phyloP scores from a whole-genome alignment of 164 flowering plant genomes.

The Brasenia schreberi region DNA sequence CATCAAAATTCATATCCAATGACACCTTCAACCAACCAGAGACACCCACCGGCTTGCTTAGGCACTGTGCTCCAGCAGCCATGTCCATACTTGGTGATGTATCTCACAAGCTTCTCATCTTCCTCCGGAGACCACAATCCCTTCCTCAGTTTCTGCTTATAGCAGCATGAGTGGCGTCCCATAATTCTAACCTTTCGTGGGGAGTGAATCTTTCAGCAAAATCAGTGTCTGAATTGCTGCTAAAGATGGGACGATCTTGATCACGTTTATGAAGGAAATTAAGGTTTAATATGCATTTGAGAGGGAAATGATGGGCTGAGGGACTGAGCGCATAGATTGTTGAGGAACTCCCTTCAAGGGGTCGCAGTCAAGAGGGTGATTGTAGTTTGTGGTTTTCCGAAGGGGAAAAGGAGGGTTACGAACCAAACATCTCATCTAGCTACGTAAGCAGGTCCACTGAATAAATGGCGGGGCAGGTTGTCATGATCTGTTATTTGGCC shows the following conservation, averaged over 20 bases:
- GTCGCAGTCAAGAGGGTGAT: conserved; percentile 18
- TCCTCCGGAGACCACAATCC: conserved; percentile 97
- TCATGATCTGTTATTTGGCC: conserved; percentile 6
- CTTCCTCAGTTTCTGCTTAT: conserved; percentile 88
- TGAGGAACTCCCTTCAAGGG: not conserved
- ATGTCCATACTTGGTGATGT: conserved; percentile 81
- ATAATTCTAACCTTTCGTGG: conserved; percentile 13
- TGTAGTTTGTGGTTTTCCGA: conserved; percentile 13
- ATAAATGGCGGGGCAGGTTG: conserved; percentile 13
- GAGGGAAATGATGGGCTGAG: not conserved
- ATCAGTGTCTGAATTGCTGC: conserved; percentile 10
- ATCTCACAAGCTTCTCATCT: conserved; percentile 74
- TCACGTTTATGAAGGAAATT: not conserved
- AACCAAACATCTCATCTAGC: conserved; percentile 33
- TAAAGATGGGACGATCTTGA: not conserved
- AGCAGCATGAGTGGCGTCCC: conserved; percentile 95
- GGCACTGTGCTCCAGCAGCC: conserved; percentile 99
- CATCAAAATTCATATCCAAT: not conserved
- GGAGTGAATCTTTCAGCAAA: conserved; percentile 3
- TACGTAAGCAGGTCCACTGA: conserved; percentile 26
- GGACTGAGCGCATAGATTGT: not conserved
- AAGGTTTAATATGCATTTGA: not conserved
- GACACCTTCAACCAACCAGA: not conserved
- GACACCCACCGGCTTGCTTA: conserved; percentile 56
- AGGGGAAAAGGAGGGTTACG: conserved; percentile 13